phyloP scores from a whole-genome alignment of 176 grass and related monocot genomes.

The Oryza nivara region DNA sequence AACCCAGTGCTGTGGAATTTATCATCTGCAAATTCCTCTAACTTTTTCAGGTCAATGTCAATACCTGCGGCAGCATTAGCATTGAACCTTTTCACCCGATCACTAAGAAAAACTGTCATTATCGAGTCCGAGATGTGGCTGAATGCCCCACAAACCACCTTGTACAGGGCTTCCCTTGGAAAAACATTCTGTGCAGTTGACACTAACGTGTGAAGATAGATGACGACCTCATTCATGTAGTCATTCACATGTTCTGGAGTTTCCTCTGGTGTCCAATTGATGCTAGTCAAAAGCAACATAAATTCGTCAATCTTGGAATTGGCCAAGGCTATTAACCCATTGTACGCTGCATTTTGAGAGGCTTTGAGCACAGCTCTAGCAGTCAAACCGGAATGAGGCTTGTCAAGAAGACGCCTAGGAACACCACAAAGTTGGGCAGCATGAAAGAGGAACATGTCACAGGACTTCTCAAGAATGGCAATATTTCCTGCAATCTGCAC shows the following conservation, averaged over 20 bases:
- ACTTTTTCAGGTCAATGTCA: conserved; percentile 72
- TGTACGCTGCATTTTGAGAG: conserved; percentile 74
- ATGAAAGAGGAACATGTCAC: conserved; percentile 85
- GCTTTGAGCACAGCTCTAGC: conserved; percentile 79
- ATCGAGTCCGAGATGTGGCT: conserved; percentile 70
- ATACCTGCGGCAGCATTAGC: conserved; percentile 65
- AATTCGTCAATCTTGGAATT: conserved; percentile 79
- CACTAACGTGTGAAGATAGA: conserved; percentile 61
- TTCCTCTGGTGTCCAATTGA: conserved; percentile 80
- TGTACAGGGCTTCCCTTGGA: conserved; percentile 65
- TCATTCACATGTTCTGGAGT: conserved; percentile 81
- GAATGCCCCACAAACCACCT: conserved; percentile 63
- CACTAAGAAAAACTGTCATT: conserved; percentile 67
- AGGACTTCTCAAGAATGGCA: conserved; percentile 65
- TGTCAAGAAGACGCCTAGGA: conserved; percentile 70
- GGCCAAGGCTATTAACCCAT: conserved; percentile 55
- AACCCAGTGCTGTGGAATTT: conserved; percentile 58
- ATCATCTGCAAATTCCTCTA: conserved; percentile 70
- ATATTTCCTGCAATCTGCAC: conserved; percentile 92
- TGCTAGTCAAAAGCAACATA: conserved; percentile 57
- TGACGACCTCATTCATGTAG: conserved; percentile 80
- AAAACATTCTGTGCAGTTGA: conserved; percentile 68
- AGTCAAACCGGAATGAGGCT: conserved; percentile 71
- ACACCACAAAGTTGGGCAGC: conserved; percentile 68
- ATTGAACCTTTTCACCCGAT: conserved; percentile 81